Base-by-base conservation (phyloP, 1,284 basidiomycete genomes). In the Leccinum fuscescens region DNA sequence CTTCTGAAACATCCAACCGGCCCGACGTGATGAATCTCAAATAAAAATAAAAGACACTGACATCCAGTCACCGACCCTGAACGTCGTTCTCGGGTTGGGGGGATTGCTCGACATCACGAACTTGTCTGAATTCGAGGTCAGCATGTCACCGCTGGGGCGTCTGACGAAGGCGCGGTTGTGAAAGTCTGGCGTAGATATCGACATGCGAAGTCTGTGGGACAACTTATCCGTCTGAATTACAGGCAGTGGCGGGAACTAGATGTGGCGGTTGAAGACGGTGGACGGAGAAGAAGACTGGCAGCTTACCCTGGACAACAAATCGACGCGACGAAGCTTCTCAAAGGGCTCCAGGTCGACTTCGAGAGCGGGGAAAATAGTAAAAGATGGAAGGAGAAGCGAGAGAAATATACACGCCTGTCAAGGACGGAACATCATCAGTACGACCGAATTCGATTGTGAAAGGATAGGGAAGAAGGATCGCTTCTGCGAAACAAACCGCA, bases 51-150 rank as follows among this genome's bases (percentile, higher is more conserved):
- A 49, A 54, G 31, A 57, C 48, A 83, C 89, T 76, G 72, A 92
- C 88, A 91, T 88, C 89, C 89, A 92, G 67, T 92, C 89, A 4
- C 90, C 90, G 2, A 82, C 76, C 63, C 90, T 78, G 73, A 91
- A 92, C 66, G 77, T 84, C 3, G 83, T 82, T 66, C 83, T 82
- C n/a, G 88, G 85, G 68, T 89, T 90, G 3, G 89, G 89, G 2
- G 89, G 88, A 66, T 91, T 92, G 69, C 75, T 84, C 6, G 88
- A 90, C 56, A 91, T 78, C 7, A 82, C 79, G 66, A 83, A 88
- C 27, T 81, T 78, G 50, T 70, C 67, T 4, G 57, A 9, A 15
- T 2, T 27, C 12, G 22, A 27, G 14, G 14, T 2, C 5, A 54
- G 64, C 20, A 54, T 46, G n/a, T 60, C 60, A 2, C 58, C n/a